Conservation (phyloP, 192 early-diverging fungal species). For the Dissophora ornata region DNA sequence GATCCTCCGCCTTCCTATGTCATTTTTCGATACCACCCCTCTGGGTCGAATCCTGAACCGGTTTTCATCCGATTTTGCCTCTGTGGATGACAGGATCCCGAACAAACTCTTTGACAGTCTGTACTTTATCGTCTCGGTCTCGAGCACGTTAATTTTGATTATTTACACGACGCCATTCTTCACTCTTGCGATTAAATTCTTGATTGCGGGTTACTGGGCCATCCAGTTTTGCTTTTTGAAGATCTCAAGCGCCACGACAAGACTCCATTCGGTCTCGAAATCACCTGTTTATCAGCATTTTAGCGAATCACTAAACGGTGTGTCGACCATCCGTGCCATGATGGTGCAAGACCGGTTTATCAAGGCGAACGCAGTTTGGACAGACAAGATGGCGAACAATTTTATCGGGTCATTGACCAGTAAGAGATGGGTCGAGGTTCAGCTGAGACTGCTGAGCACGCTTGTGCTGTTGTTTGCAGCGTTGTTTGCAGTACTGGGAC, state of each 20-base stretch:
- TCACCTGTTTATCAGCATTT: conserved; percentile 76
- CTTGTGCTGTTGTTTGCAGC: conserved; percentile 21
- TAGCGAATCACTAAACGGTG: conserved; percentile 63
- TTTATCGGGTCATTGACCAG: conserved; percentile 19
- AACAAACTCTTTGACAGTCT: conserved; percentile 27
- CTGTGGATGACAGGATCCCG: conserved; percentile 29
- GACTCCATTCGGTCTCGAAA: conserved; percentile 76
- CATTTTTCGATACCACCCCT: conserved; percentile 76
- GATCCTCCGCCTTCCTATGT: conserved; percentile 69
- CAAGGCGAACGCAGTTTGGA: conserved; percentile 50
- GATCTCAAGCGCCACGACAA: conserved; percentile 71
- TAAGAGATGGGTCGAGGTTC: conserved; percentile 46
- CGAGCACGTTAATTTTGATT: conserved; percentile 27
- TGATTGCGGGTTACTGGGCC: conserved; percentile 39
- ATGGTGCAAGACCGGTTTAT: conserved; percentile 64
- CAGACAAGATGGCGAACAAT: conserved; percentile 30
- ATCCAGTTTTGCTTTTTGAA: conserved; percentile 64
- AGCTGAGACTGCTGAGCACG: conserved; percentile 57
- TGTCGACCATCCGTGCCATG: conserved; percentile 67
- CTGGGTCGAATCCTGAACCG: conserved; percentile 75
- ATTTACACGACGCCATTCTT: conserved; percentile 28
- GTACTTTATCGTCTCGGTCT: conserved; percentile 35
- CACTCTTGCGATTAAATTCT: conserved; percentile 10
- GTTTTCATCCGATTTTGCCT: conserved; percentile 52
- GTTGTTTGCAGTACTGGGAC: conserved; percentile 28